These are phyloP conservation scores for Globisporangium radiosum DNA, from an alignment of 352 stramenopile species.

Conservation along the genomic window DNA sequence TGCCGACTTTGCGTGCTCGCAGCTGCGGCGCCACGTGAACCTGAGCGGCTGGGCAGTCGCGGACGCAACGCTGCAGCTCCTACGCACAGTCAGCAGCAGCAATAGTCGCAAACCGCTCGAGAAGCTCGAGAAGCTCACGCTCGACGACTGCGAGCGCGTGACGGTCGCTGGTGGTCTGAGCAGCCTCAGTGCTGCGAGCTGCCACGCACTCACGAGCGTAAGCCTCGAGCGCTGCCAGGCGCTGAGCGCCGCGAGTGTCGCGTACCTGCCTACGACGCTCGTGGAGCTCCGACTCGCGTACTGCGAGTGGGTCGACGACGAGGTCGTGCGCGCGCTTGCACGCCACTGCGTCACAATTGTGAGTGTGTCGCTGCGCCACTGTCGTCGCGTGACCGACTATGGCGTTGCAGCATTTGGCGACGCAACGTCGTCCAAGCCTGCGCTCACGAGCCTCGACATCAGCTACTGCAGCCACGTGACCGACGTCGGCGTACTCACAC, in stretches of 20 bases:
- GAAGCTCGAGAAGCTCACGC: conserved; percentile 16
- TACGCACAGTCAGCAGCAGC: conserved; percentile 1
- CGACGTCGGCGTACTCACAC: conserved; percentile 46
- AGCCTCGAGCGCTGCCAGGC: conserved; percentile 17
- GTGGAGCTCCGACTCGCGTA: conserved; percentile 47
- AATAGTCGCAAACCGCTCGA: background rate
- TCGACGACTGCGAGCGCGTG: conserved; percentile 22
- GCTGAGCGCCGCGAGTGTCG: conserved; percentile 12
- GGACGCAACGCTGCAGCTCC: conserved; percentile 36
- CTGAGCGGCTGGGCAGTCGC: conserved; percentile 47
- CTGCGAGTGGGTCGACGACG: conserved; percentile 67
- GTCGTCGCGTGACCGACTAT: conserved; percentile 59
- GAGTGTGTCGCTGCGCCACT: conserved; percentile 34
- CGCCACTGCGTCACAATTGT: conserved; percentile 29
- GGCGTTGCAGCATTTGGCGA: conserved; percentile 57
- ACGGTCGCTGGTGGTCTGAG: conserved; percentile 10
- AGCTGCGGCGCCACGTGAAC: conserved; percentile 37
- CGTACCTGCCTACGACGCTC: conserved; percentile 17
- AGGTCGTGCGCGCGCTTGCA: conserved; percentile 31
- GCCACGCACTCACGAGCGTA: conserved; percentile 6
- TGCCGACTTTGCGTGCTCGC: conserved; percentile 7
- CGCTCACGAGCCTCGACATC: conserved; percentile 45
- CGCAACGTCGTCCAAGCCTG: conserved; percentile 3
- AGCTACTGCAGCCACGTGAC: conserved; percentile 48
- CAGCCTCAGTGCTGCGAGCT: background rate